Evolutionary conservation across 1,139 yeast species (phyloP).

Genomic region (Trichomonascaceae sp.): DNA sequence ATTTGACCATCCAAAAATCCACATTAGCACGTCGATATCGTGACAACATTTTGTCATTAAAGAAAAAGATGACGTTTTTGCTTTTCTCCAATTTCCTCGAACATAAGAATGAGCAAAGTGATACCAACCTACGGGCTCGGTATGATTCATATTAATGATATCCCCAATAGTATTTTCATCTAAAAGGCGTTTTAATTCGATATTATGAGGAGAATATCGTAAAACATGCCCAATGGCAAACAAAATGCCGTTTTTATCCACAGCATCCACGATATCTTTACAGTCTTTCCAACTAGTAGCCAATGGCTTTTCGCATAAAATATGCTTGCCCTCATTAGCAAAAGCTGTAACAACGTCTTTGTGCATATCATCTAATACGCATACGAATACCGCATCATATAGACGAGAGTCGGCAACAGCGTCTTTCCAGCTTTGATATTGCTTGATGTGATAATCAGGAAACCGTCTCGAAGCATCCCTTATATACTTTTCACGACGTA

Average conservation of each 20-base stretch:
- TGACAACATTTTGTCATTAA: constrained; percentile 30
- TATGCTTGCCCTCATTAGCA: constrained; percentile 23
- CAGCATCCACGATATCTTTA: constrained; percentile 22
- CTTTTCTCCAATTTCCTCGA: constrained; percentile 28
- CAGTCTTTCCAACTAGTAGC: constrained; percentile 26
- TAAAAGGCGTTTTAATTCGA: constrained; percentile 20
- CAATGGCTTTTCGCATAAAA: constrained; percentile 28
- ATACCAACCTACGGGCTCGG: constrained; percentile 29
- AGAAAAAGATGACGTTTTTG: constrained; percentile 22
- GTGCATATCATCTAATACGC: constrained; percentile 25
- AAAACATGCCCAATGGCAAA: constrained; percentile 29
- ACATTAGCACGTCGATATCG: constrained; percentile 25
- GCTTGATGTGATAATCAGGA: constrained; percentile 11
- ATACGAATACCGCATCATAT: constrained; percentile 23
- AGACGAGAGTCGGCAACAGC: constrained; percentile 16
- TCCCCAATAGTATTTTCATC: constrained; percentile 24
- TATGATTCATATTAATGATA: constrained; percentile 25
- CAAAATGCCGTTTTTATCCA: constrained; percentile 20
- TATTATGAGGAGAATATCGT: constrained; percentile 28
- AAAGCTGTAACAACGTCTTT: constrained; percentile 25
- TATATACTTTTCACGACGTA: constrained; percentile 17
- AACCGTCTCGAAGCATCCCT: constrained; percentile 4
- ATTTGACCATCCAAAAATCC: constrained; percentile 24
- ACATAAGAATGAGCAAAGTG: constrained; percentile 30
- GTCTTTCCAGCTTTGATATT: constrained; percentile 21